phyloP scores from a whole-genome alignment of 2,329 filamentous ascomycete species.

The Colletotrichum spinosum region DNA sequence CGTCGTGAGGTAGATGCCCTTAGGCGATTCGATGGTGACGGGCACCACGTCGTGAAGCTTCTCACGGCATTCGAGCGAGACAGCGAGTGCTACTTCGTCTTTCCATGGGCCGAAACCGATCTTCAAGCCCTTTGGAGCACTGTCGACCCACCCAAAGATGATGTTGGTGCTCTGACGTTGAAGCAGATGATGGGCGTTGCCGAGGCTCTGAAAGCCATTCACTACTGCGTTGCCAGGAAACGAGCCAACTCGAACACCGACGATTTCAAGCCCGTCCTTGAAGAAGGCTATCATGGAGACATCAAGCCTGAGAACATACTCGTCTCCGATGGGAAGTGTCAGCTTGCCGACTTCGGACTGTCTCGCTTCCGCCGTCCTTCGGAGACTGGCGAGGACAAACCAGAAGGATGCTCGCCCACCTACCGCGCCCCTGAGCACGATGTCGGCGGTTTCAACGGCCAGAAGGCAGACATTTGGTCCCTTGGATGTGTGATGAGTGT shows the following conservation, averaged over 20 bases:
- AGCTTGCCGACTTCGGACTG: slow-evolving; percentile 11
- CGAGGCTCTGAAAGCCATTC: slow-evolving; percentile 12
- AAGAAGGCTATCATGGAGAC: slow-evolving; percentile 7
- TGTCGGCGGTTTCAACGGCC: neutral
- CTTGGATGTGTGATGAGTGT: slow-evolving; percentile 26
- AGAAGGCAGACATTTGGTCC: slow-evolving; percentile 14
- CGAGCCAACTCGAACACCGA: neutral
- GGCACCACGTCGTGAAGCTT: neutral
- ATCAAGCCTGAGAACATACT: slow-evolving; percentile 20
- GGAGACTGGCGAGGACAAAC: neutral
- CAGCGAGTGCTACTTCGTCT: neutral
- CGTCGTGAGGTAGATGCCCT: neutral
- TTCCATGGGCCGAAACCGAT: slow-evolving; percentile 5
- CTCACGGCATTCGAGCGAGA: slow-evolving; percentile 9
- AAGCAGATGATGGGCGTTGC: slow-evolving; percentile 25
- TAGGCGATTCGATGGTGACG: neutral
- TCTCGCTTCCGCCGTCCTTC: neutral
- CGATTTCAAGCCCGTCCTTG: neutral
- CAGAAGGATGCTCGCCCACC: slow-evolving; percentile 7
- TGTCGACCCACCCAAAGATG: neutral
- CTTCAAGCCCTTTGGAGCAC: slow-evolving; percentile 3
- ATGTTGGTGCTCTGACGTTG: neutral
- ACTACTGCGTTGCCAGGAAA: slow-evolving; percentile 2
- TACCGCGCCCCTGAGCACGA: slow-evolving; percentile 25
- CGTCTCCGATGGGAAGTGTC: neutral